phyloP scores from a whole-genome alignment of 805 yeast genomes.

The Candida sanyiensis region DNA sequence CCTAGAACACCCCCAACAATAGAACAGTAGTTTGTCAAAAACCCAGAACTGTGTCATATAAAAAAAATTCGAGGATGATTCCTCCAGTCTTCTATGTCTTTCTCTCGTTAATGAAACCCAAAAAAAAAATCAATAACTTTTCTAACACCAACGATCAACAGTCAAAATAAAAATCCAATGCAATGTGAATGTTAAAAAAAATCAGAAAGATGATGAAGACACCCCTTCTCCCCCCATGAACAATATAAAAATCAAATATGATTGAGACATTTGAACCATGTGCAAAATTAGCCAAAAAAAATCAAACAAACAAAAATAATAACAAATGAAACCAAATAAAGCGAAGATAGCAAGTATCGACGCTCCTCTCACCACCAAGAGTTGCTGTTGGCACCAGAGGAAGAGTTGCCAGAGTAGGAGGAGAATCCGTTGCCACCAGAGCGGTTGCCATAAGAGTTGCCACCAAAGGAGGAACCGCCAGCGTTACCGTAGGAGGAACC shows the following conservation, averaged over 20 bases:
- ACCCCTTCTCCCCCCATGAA: conserved; percentile 4
- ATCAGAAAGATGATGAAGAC: conserved; percentile 4
- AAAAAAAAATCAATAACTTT: conserved; percentile 9
- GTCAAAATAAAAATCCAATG: conserved; percentile 3
- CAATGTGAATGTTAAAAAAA: conserved; percentile 2
- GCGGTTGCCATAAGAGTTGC: conserved; percentile 11
- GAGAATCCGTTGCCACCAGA: conserved; percentile 7
- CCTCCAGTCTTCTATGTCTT: conserved; percentile 2
- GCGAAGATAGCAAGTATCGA: not conserved
- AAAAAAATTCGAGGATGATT: conserved; percentile 2
- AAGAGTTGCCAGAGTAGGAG: too few species aligned
- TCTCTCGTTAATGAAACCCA: conserved; percentile 6
- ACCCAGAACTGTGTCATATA: too few species aligned
- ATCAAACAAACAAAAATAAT: conserved; percentile 4
- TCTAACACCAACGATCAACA: conserved; percentile 3
- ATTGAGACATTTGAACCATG: conserved; percentile 18
- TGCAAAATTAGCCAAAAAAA: conserved; percentile 7
- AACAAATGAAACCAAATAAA: conserved; percentile 1
- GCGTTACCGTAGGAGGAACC: conserved; percentile 6
- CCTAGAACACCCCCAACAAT: not conserved
- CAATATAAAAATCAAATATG: conserved; percentile 6
- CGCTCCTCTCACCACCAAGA: conserved; percentile 9
- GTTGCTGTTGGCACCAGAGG: conserved; percentile 6
- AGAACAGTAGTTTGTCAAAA: conserved; percentile 6
- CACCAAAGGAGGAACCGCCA: conserved; percentile 14